Evolutionary conservation across 2,329 filamentous ascomycete genomes (phyloP).

Genomic region (Exophiala mesophila): DNA sequence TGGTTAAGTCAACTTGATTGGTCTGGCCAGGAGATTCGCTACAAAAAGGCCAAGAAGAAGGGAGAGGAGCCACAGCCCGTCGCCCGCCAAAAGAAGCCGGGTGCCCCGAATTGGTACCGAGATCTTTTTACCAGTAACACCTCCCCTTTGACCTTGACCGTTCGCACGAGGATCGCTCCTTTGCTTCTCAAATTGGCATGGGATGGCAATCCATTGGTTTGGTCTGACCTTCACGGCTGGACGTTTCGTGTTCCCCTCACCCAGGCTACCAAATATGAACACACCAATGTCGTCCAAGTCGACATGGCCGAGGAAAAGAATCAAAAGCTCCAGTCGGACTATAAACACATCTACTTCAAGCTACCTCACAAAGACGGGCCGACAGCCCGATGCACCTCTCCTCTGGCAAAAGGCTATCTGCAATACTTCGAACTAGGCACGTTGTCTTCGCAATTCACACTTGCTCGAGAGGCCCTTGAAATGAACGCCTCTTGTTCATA

Average conservation of each 20-base stretch:
- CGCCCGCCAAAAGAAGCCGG: conserved; percentile 83
- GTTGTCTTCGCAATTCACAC: conserved; percentile 78
- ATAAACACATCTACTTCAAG: conserved; percentile 71
- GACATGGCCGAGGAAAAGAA: conserved; percentile 73
- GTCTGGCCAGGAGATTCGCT: conserved; percentile 86
- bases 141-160: conserved; percentile 67
- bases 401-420: conserved; percentile 86
- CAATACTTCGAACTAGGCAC: conserved; percentile 86
- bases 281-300: conserved; percentile 68
- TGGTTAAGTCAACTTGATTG: conserved; percentile 95
- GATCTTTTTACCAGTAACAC: conserved; percentile 71
- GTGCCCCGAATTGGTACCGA: conserved; percentile 95
- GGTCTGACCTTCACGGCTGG: conserved; percentile 93
- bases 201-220: conserved; percentile 84
- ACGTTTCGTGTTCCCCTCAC: conserved; percentile 70
- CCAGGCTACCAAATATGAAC: conserved; percentile 60
- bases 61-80: conserved; percentile 70
- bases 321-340: conserved; percentile 60
- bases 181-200: conserved; percentile 77
- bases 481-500: conserved; percentile 99
- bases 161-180: conserved; percentile 82
- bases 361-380: conserved; percentile 95
- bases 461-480: conserved; percentile 90
- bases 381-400: conserved; percentile 73
- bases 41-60: conserved; percentile 89